Base-by-base conservation (phyloP, 345 rosid genomes). In the Triadica sebifera region DNA sequence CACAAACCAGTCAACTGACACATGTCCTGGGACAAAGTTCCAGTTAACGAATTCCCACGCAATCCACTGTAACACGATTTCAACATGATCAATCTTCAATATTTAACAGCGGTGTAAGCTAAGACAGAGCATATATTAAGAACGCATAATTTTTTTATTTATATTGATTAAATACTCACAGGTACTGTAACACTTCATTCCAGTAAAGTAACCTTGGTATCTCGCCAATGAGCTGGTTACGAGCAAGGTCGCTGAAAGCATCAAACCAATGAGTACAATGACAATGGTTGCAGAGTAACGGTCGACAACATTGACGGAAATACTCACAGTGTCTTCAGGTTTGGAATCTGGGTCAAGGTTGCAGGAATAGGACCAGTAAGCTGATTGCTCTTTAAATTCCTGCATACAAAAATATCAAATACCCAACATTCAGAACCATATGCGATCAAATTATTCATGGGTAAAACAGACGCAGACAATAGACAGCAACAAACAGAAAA, bases 101-200 rank as follows among this genome's bases (percentile, higher is more conserved):
- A 43, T 43, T 43, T 10, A 43, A 10, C 8, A 5, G 10, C 6
- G 47, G 10, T 43, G 47, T 7, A 43, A 43, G 9, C 47, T 43
- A 43, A 43, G 5, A 1, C 10, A 43, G 9, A 29, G 34, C 34
- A 29, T 29, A 29, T 29, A 29, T 1, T 29, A 22, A 55, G 2
- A 55, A 55, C 0, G 24, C 10, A 1, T 19, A 43, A 65, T 4
- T 51, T 9, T 10, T 0, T 1, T 10, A 29, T 29, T 13, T 1
- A 43, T 2, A 17, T 8, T 9, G 19, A 7, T 17, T 1, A 17
- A 16, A 10, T 17, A 71, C 96, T 88, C 74, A 95, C 99, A 95
- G 93, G 73, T 89, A 95, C 78, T 95, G 99, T 67, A 95, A 71
- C 6, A 95, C 98, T 84, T 95, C 99, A 78, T 91, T 95, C 99